A percentile compares a stretch with the other conserved stretches of the same genome.
Conservation (phyloP, 2,329 filamentous ascomycete genomes). For the Elsinoe batatas region DNA sequence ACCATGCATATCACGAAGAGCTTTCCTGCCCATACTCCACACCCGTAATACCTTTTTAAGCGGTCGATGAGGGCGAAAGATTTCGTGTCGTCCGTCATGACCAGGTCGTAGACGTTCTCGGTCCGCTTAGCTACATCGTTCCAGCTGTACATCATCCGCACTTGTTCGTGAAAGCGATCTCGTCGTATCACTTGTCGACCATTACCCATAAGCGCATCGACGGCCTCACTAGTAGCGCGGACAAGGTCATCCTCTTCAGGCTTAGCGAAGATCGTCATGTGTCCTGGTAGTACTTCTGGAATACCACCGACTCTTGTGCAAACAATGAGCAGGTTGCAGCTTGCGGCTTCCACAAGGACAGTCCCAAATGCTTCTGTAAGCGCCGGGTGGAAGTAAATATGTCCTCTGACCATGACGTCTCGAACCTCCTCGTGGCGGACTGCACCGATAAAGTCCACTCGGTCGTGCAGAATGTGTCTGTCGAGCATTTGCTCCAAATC, state of each 20-base stretch:
- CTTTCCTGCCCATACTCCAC: slow-evolving; percentile 96
- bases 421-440: slow-evolving; percentile 93
- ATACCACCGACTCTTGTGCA: slow-evolving; percentile 95
- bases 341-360: slow-evolving; percentile 93
- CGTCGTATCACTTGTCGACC: slow-evolving; percentile 52
- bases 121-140: slow-evolving; percentile 88
- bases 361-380: slow-evolving; percentile 96
- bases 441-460: slow-evolving; percentile 83
- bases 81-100: slow-evolving; percentile 67
- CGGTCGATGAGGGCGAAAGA: slow-evolving; percentile 91
- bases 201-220: slow-evolving; percentile 53
- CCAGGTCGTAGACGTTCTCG: slow-evolving; percentile 89
- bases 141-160: slow-evolving; percentile 98
- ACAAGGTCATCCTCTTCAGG: slow-evolving; percentile 95
- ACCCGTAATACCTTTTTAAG: slow-evolving; percentile 92
- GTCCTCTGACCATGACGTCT: slow-evolving; percentile 92
- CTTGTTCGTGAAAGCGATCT: slow-evolving; percentile 91
- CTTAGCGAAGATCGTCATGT: slow-evolving; percentile 97
- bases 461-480: slow-evolving; percentile 61
- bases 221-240: slow-evolving; percentile 77
- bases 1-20: slow-evolving; percentile 91
- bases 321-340: slow-evolving; percentile 90
- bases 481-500: slow-evolving; percentile 98
- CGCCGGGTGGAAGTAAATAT: slow-evolving; percentile 92
- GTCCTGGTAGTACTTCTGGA: slow-evolving; percentile 84